Base-by-base conservation (phyloP, 2,329 filamentous ascomycete species). In the Hypoxylon sp. region DNA sequence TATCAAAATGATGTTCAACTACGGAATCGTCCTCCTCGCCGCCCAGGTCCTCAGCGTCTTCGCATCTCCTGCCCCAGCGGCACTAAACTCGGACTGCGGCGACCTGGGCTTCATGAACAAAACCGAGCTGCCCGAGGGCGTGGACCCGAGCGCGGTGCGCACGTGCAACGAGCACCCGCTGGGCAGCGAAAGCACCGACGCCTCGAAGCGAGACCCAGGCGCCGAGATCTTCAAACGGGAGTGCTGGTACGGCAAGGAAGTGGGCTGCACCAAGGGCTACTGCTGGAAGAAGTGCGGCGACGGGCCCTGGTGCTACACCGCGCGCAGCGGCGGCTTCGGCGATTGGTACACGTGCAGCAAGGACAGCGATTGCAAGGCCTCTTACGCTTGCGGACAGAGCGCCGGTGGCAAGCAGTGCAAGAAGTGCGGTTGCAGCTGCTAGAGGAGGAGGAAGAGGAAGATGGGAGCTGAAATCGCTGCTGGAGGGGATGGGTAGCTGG, bases 241-340 rank as follows among this genome's bases (percentile, higher is more conserved):
- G 49, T 64, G 62, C 41, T 55, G 55, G 48, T 32, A 60, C 46
- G 62, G 55, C 19, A 53, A 55, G 21, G 13, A 49, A 5, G 21
- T 23, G 5, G 49, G 62, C 10, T 60, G 62, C 49, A 41, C 11
- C 28, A 43, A 64, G 7, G 53, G 61, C 38, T 64, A 59, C 38
- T 64, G 48, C 62, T 64, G 49, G 55, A 64, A 64, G 62, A 38
- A 17, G 30, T 64, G 62, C 32, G 55, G 62, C 3, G 32, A 64
- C 41, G 62, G 55, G 9, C 61, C 61, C 19, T 64, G 61, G 61
- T 64, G 61, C 55, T 64, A 41, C 49, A 64, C 62, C 14, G 55
- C 62, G 1, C 48, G 28, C 32, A 60, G 53, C 28, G 41, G 38
- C 30, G 62, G 62, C 4, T 64, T 60, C 21, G 62, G 62, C 25